phyloP scores from a whole-genome alignment of 1,284 basidiomycete species.

The Porogramme epimiltina region DNA sequence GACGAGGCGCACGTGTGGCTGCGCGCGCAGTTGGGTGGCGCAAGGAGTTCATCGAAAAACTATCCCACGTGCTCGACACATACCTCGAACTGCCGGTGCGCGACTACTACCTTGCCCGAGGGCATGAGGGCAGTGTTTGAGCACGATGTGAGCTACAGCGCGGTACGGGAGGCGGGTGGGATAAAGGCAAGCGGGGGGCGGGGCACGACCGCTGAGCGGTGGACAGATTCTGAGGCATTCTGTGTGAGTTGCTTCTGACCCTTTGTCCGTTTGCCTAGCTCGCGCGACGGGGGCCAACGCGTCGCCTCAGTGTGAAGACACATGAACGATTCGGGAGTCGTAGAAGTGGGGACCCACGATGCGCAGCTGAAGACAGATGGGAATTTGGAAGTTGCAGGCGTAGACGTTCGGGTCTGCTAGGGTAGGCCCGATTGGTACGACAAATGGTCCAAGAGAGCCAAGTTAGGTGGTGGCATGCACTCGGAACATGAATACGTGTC shows the following conservation, averaged over 20 bases:
- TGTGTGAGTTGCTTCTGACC: too few relatives aligned
- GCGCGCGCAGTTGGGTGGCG: slow-evolving; percentile 71
- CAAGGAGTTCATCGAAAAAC: slow-evolving; percentile 61
- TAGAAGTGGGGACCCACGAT: slow-evolving; percentile 52
- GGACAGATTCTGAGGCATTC: slow-evolving; percentile 81
- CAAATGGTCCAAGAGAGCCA: too few relatives aligned
- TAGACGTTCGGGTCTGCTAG: too few relatives aligned
- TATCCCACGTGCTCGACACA: slow-evolving; percentile 68
- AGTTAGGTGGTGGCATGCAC: too few relatives aligned
- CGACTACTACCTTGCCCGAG: slow-evolving; percentile 66
- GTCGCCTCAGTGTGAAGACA: slow-evolving; percentile 46
- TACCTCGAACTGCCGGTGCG: slow-evolving; percentile 72
- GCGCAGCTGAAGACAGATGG: slow-evolving; percentile 46
- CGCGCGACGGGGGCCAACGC: too few relatives aligned
- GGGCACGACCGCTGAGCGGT: slow-evolving; percentile 59
- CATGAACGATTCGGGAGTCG: slow-evolving; percentile 53
- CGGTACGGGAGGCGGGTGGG: slow-evolving; percentile 45
- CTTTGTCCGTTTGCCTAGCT: too few relatives aligned
- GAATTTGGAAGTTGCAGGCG: slow-evolving; percentile 56
- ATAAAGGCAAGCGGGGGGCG: slow-evolving; percentile 42
- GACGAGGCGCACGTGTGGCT: slow-evolving; percentile 59
- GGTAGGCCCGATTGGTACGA: too few relatives aligned
- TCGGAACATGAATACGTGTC: too few relatives aligned
- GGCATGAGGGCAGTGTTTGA: slow-evolving; percentile 66
- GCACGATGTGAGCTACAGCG: slow-evolving; percentile 52